Percentiles rank a stretch among this genome's conserved stretches.
Conservation (phyloP, 805 yeast species). For the Candida arabinofermentans region DNA sequence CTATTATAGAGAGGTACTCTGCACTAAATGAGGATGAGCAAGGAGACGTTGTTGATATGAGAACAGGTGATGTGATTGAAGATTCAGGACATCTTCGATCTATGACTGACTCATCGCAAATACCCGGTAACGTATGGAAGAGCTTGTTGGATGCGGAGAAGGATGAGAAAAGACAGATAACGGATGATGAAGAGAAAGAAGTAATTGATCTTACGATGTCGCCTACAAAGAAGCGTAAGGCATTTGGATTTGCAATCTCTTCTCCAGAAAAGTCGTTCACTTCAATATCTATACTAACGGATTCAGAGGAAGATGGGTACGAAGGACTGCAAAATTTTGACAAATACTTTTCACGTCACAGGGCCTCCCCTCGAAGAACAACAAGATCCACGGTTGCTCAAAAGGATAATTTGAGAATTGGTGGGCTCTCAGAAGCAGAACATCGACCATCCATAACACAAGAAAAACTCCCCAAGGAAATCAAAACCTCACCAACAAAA, state of each 20-base stretch:
- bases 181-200: not conserved
- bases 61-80: constrained; percentile 56
- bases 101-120: constrained; percentile 24
- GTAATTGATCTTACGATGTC: not conserved
- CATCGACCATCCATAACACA: not conserved
- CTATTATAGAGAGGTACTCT: constrained; percentile 50
- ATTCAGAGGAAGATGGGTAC: constrained; percentile 16
- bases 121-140: constrained; percentile 36
- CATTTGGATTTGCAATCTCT: not conserved
- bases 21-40: constrained; percentile 43
- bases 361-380: constrained; percentile 13
- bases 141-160: constrained; percentile 30
- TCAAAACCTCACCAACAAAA: not conserved
- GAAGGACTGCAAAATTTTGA: constrained; percentile 5
- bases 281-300: constrained; percentile 15
- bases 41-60: constrained; percentile 63
- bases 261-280: constrained; percentile 5
- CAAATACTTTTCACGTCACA: constrained; percentile 3
- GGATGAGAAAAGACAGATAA: not conserved
- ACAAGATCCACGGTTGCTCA: constrained; percentile 19
- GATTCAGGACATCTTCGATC: constrained; percentile 70
- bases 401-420: constrained; percentile 15
- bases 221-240: constrained; percentile 7
- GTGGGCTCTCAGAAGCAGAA: not conserved
- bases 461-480: not conserved